These are phyloP conservation scores for Bipolaris cookei DNA, from an alignment of 2,329 filamentous ascomycete species.

Conservation along the genomic window DNA sequence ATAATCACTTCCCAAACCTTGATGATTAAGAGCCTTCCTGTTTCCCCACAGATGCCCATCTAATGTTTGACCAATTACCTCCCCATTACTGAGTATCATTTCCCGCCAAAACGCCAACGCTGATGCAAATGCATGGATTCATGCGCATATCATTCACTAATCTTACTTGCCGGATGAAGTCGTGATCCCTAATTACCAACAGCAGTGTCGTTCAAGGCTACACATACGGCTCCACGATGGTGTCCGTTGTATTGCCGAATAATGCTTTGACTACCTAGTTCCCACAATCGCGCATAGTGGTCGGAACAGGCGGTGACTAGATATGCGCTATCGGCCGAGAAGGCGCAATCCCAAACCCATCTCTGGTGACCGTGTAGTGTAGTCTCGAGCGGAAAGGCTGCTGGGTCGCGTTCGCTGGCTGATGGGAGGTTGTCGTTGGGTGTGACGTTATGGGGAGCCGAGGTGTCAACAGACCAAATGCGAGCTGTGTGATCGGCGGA, in stretches of 20 bases:
- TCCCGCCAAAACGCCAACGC: conserved; percentile 14
- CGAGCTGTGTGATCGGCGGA: conserved; percentile 93
- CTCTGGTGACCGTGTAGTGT: conserved; percentile 89
- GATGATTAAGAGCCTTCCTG: background rate
- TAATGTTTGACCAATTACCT: background rate
- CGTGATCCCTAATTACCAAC: conserved; percentile 38
- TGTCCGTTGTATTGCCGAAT: conserved; percentile 96
- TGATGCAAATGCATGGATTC: conserved; percentile 11
- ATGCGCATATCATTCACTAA: background rate
- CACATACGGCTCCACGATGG: conserved; percentile 88
- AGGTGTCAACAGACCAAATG: conserved; percentile 86
- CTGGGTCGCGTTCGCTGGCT: conserved; percentile 52
- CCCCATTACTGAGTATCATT: background rate
- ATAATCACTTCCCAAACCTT: background rate
- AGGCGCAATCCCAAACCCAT: conserved; percentile 98
- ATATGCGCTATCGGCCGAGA: conserved; percentile 91
- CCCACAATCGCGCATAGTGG: conserved; percentile 92
- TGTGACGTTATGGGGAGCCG: conserved; percentile 44
- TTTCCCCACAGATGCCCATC: conserved; percentile 7
- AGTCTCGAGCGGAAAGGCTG: conserved; percentile 79
- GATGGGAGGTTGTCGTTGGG: conserved; percentile 40
- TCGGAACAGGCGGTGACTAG: conserved; percentile 92
- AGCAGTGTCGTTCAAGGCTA: conserved; percentile 79
- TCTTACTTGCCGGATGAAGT: conserved; percentile 8
- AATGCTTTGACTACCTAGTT: conserved; percentile 82